These are phyloP conservation scores for Calycina herbarum DNA, from an alignment of 2,329 filamentous ascomycete genomes.

Conservation along the genomic window DNA sequence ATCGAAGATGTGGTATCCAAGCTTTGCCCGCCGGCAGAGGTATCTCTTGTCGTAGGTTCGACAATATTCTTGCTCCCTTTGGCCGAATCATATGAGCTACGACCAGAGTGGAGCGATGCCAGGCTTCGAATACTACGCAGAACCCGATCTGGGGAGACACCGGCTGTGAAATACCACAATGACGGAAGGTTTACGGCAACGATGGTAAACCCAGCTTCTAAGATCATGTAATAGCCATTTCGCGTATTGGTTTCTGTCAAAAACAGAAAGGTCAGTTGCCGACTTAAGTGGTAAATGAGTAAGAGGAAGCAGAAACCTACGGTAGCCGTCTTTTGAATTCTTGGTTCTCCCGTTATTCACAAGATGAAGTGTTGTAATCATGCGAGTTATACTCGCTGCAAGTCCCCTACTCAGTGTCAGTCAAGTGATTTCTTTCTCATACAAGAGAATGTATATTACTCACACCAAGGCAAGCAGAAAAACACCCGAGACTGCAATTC, in stretches of 20 bases:
- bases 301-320: not conserved
- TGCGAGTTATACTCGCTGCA: not conserved
- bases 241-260: not conserved
- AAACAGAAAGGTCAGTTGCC: not conserved
- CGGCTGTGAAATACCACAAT: constrained; percentile 6
- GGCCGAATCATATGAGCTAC: not conserved
- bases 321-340: not conserved
- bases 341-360: not conserved
- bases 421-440: not conserved
- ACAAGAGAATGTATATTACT: not conserved
- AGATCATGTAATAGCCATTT: not conserved
- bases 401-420: not conserved
- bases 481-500: not conserved
- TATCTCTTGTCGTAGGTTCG: not conserved
- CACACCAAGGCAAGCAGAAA: not conserved
- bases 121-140: constrained; percentile 7
- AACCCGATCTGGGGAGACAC: not conserved
- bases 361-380: not conserved
- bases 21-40: not conserved
- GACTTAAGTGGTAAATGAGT: not conserved
- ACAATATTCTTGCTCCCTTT: not conserved
- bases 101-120: not conserved
- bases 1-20: not conserved
- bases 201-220: not conserved
- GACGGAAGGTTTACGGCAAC: constrained; percentile 8